Evolutionary conservation across 192 early-diverging fungal genomes (phyloP).

Genomic region (Rhizoclosmatium sp.): DNA sequence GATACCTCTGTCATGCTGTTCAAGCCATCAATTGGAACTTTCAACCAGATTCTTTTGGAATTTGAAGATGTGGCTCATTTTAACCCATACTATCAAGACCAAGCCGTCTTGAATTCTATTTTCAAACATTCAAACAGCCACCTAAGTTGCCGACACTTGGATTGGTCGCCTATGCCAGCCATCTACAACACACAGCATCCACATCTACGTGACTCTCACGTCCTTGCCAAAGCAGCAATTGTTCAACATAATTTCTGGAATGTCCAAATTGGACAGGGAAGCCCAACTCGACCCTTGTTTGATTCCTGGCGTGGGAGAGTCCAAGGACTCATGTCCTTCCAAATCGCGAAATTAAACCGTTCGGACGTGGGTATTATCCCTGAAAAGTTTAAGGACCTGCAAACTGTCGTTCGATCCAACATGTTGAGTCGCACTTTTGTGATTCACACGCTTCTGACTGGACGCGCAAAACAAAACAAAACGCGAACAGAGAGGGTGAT

Average conservation of each 20-base stretch:
- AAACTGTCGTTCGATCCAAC: not conserved
- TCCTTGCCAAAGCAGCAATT: not conserved
- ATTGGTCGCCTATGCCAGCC: not conserved
- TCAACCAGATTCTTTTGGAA: not conserved
- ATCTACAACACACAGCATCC: constrained; percentile 20
- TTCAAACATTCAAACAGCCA: not conserved
- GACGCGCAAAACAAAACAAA: not conserved
- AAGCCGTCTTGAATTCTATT: not conserved
- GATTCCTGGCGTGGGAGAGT: not conserved
- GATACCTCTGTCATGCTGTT: constrained; percentile 6
- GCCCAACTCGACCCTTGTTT: not conserved
- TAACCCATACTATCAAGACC: not conserved
- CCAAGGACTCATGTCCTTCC: not conserved
- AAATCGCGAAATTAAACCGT: not conserved
- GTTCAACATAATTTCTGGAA: not conserved
- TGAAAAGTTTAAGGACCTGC: not conserved
- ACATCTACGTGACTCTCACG: not conserved
- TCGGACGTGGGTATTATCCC: not conserved
- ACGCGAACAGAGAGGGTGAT: not conserved
- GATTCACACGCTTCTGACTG: not conserved
- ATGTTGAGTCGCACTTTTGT: not conserved
- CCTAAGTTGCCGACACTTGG: not conserved
- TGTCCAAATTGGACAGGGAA: not conserved
- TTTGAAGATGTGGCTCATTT: not conserved
- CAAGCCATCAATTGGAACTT: not conserved